phyloP scores from a whole-genome alignment of 768 basidiomycete genomes.

The Gloeostereum incarnatum region DNA sequence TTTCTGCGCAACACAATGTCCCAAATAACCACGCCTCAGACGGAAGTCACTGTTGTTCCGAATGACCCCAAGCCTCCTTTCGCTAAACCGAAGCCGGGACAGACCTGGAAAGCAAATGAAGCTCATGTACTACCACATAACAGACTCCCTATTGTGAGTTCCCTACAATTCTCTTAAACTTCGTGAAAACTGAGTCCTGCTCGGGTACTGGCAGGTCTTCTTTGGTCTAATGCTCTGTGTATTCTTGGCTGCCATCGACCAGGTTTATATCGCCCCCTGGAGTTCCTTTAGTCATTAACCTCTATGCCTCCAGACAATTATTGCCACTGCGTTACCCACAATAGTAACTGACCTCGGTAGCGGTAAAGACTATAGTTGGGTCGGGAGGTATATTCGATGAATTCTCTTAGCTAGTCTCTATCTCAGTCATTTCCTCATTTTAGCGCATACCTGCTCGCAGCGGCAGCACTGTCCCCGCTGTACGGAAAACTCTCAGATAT shows the following conservation, averaged over 20 bases:
- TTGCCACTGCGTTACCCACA: slow-evolving; percentile 25
- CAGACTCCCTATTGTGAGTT: slow-evolving; percentile 1
- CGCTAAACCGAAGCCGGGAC: not conserved
- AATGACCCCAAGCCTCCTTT: no score
- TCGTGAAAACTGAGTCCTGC: not conserved
- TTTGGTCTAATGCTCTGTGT: not conserved
- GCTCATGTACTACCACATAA: not conserved
- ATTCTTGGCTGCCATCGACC: slow-evolving; percentile 5
- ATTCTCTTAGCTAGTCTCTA: no score
- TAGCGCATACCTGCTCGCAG: slow-evolving; percentile 69
- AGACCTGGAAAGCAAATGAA: not conserved
- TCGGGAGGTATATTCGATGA: no score
- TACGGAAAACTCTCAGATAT: slow-evolving; percentile 75
- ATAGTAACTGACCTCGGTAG: slow-evolving; percentile 21
- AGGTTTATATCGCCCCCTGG: not conserved
- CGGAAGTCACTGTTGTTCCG: no score
- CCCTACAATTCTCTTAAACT: not conserved
- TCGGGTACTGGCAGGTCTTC: not conserved
- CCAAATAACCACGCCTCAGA: no score
- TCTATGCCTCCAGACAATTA: slow-evolving; percentile 12
- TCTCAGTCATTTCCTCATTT: no score
- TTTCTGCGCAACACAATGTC: no score
- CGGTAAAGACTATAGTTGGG: slow-evolving; percentile 20
- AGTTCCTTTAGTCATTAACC: slow-evolving; percentile 8
- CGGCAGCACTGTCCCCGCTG: slow-evolving; percentile 56